Percentiles rank a stretch among this genome's conserved stretches.
Conservation (phyloP, 805 yeast genomes). For the Yarrowia divulgata region DNA sequence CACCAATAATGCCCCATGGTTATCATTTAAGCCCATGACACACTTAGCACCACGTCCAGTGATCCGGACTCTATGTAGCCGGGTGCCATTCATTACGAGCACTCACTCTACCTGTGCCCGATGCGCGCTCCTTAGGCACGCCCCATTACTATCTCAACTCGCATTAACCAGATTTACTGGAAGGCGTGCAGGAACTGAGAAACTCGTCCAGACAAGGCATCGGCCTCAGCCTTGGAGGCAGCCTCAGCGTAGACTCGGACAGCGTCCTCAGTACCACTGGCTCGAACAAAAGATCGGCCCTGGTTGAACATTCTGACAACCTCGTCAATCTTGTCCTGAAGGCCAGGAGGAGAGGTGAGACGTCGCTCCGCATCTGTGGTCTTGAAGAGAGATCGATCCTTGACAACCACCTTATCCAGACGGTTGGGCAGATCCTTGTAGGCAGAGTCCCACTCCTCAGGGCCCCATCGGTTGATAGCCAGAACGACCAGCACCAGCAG, state of each 20-base stretch:
- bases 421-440: conserved; percentile 89
- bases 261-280: conserved; percentile 97
- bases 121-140: not conserved
- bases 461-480: conserved; percentile 61
- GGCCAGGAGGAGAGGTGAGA: conserved; percentile 74
- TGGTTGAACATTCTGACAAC: conserved; percentile 60
- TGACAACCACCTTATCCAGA: conserved; percentile 79
- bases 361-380: conserved; percentile 92
- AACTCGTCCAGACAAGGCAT: conserved; percentile 41
- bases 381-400: conserved; percentile 77
- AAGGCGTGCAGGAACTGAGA: conserved; percentile 36
- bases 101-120: not conserved
- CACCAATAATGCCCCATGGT: not conserved
- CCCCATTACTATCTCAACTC: not conserved
- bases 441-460: conserved; percentile 74
- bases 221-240: conserved; percentile 57
- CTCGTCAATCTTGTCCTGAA: conserved; percentile 76
- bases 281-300: conserved; percentile 93
- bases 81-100: not conserved
- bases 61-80: not conserved
- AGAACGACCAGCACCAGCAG: conserved; percentile 75
- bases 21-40: not conserved
- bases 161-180: conserved; percentile 8
- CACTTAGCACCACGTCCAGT: not conserved
- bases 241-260: conserved; percentile 97